phyloP scores from a whole-genome alignment of 352 stramenopile genomes.

The Phytophthora syringae region DNA sequence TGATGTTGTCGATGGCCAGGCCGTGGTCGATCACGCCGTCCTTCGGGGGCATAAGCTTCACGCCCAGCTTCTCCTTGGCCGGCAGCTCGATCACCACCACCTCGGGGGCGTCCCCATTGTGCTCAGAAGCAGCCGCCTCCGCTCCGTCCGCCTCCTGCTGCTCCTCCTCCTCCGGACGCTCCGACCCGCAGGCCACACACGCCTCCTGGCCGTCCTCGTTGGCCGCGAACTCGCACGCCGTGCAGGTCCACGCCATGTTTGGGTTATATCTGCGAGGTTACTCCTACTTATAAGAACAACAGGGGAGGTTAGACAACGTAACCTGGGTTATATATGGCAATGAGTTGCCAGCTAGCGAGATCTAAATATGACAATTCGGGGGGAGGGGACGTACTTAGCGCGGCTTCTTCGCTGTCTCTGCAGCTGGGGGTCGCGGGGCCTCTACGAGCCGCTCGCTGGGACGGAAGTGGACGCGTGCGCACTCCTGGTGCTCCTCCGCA shows the following conservation, averaged over 20 bases:
- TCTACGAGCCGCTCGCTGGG: slow-evolving; percentile 6
- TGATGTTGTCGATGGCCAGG: slow-evolving; percentile 88
- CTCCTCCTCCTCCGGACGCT: slow-evolving; percentile 42
- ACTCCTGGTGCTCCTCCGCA: slow-evolving; percentile 20
- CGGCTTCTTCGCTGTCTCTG: slow-evolving; percentile 8
- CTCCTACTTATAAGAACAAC: slow-evolving; percentile 6
- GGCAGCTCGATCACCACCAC: slow-evolving; percentile 84
- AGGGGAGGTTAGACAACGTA: slow-evolving; percentile 17
- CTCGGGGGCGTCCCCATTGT: slow-evolving; percentile 27
- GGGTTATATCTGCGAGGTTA: neutral
- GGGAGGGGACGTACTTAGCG: slow-evolving; percentile 17
- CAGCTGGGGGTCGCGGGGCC: slow-evolving; percentile 13
- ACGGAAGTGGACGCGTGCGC: slow-evolving; percentile 6
- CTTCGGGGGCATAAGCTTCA: slow-evolving; percentile 88
- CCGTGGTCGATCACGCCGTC: slow-evolving; percentile 83
- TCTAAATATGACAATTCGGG: neutral
- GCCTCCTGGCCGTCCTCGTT: slow-evolving; percentile 66
- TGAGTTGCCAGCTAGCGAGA: slow-evolving; percentile 4
- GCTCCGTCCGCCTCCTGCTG: slow-evolving; percentile 17
- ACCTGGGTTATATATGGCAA: neutral
- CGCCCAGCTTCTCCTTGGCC: slow-evolving; percentile 85
- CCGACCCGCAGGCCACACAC: slow-evolving; percentile 68
- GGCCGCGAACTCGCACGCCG: slow-evolving; percentile 64
- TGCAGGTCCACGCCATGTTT: slow-evolving; percentile 70
- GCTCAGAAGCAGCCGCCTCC: slow-evolving; percentile 1